phyloP scores from a whole-genome alignment of 768 basidiomycete genomes.

The Russula dissimulans region DNA sequence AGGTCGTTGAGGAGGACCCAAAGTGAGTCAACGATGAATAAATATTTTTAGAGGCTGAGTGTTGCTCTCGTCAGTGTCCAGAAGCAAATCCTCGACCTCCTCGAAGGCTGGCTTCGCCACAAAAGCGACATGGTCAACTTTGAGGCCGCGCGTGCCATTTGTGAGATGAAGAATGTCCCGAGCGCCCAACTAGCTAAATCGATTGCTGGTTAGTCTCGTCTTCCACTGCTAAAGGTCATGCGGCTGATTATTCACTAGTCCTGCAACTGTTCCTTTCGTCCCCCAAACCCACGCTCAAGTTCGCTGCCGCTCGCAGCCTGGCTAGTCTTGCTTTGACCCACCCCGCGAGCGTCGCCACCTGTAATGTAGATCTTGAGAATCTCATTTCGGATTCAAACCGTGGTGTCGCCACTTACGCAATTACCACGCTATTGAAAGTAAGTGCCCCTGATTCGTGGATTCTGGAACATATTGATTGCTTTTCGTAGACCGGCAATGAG shows the following conservation, averaged over 20 bases:
- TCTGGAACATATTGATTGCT: slow-evolving; percentile 8
- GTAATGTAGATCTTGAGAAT: slow-evolving; percentile 95
- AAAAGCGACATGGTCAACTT: slow-evolving; percentile 99
- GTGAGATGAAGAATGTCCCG: slow-evolving; percentile 85
- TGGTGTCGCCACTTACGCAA: slow-evolving; percentile 96
- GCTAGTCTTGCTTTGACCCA: slow-evolving; percentile 82
- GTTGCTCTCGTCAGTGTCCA: slow-evolving; percentile 51
- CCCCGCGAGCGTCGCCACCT: slow-evolving; percentile 77
- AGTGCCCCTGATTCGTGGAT: slow-evolving; percentile 7
- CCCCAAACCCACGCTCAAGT: slow-evolving; percentile 90
- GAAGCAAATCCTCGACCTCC: slow-evolving; percentile 83
- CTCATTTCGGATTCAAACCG: slow-evolving; percentile 93
- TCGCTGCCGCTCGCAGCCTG: slow-evolving; percentile 93
- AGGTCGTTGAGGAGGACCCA: slow-evolving; percentile 97
- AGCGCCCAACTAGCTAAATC: slow-evolving; percentile 73
- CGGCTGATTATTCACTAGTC: slow-evolving; percentile 38
- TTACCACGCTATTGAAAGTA: slow-evolving; percentile 95
- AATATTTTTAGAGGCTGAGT: background rate
- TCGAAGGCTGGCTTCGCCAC: slow-evolving; percentile 93
- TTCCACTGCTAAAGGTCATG: background rate
- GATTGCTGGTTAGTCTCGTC: slow-evolving; percentile 61
- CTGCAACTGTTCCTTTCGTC: slow-evolving; percentile 94
- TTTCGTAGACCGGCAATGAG: slow-evolving; percentile 85
- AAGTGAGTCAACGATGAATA: slow-evolving; percentile 57
- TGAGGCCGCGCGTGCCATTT: slow-evolving; percentile 94